These are phyloP conservation scores for Colletotrichum ledebouriae DNA, from an alignment of 2,329 filamentous ascomycete species.

Conservation along the genomic window DNA sequence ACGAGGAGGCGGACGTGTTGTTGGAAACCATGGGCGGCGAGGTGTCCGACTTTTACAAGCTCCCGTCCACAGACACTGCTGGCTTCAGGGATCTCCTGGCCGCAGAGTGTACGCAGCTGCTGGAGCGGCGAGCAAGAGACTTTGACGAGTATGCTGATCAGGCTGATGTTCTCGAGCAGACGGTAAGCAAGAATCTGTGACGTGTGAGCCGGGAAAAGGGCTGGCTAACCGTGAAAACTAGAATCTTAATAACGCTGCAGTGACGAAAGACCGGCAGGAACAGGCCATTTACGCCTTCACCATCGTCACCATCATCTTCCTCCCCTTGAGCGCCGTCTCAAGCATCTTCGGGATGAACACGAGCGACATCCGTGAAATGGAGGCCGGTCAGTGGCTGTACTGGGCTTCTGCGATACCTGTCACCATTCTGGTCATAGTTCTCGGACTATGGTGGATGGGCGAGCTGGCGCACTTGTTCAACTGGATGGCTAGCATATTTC, in stretches of 20 bases:
- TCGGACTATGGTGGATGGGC: constrained; percentile 59
- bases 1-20: constrained; percentile 15
- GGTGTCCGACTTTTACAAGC: constrained; percentile 43
- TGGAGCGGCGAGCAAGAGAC: constrained; percentile 53
- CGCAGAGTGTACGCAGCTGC: constrained; percentile 53
- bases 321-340: constrained; percentile 61
- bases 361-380: constrained; percentile 63
- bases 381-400: constrained; percentile 62
- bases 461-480: constrained; percentile 54
- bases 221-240: constrained; percentile 28
- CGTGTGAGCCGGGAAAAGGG: background rate
- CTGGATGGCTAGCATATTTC: constrained; percentile 41
- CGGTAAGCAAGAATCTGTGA: constrained; percentile 42
- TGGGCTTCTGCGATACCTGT: constrained; percentile 64
- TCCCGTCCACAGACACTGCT: constrained; percentile 33
- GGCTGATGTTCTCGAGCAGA: constrained; percentile 47
- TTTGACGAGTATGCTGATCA: constrained; percentile 48
- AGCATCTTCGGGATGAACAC: constrained; percentile 69
- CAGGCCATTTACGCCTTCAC: constrained; percentile 64
- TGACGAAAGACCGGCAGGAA: constrained; percentile 60
- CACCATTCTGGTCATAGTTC: constrained; percentile 56
- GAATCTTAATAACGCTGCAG: constrained; percentile 55
- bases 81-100: constrained; percentile 51
- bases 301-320: constrained; percentile 63
- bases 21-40: constrained; percentile 32